Evolutionary conservation across 371 early-diverging fungal species (phyloP), one percentile per base, ranked within the genome.

Genomic region (Zopfochytrium polystomum): DNA sequence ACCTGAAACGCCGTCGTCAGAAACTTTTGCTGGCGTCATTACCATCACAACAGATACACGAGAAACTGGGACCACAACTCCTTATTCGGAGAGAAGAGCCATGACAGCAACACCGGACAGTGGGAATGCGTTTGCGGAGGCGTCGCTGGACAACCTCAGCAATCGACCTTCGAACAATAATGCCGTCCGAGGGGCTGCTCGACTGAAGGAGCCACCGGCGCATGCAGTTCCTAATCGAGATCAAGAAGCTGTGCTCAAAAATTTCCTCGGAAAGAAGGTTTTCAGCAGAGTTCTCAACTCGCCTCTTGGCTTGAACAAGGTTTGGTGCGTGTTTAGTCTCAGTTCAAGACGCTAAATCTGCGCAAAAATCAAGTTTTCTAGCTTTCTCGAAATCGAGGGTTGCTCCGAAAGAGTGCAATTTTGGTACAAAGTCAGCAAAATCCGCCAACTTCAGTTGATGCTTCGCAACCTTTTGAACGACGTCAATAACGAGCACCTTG

Each of bases 351-450:
- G 32, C 54, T 54, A 15, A 29, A n/a, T 13, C 35, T 35, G 15
- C 48, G 47, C 29, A 46, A 57, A 20, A 13, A 15, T 15, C 23
- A 31, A 20, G 33, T 58, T 58, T 30, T n/a, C 22, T 9, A 25
- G 35, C 33, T 58, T 50, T 34, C 29, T 58, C 5, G 27, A 31
- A 34, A 33, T 33, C 25, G 59, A 58, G 27, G 15, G 59, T 3
- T 18, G 18, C 22, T 9, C 32, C 7, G 51, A 58, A 20, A 33
- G 20, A 3, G 11, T 58, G n/a, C 22, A 58, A 20, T 58, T 58
- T 34, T 58, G 59, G 59, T 23, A 48, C 29, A 6, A 29, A 13
- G 33, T 38, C 4, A 15, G 22, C 47, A 47, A 47, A 23, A n/a
- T 47, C 9, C 47, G 7, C 25, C 25, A 6, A 6, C 9, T 52